A percentile compares a stretch with the other conserved stretches of the same genome.
These are phyloP conservation scores for Hapsidospora chrysogenum DNA, from an alignment of 495 filamentous ascomycete genomes.

Conservation along the genomic window DNA sequence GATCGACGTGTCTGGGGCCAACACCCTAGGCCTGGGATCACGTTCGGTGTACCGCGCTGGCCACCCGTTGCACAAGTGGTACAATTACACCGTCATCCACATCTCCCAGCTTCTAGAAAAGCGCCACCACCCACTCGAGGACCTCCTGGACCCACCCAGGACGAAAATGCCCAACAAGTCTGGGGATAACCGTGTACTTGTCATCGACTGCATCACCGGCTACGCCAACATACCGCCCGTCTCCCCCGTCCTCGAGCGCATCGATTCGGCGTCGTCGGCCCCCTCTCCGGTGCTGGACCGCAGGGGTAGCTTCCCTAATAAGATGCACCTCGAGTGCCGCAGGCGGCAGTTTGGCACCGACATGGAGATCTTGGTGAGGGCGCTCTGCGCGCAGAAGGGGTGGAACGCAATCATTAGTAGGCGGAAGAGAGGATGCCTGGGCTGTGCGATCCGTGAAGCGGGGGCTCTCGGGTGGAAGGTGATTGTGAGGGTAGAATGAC, in stretches of 20 bases:
- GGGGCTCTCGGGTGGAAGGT: conserved; percentile 48
- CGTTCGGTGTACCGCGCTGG: conserved; percentile 15
- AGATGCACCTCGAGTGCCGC: conserved; percentile 31
- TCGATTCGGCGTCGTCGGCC: conserved; percentile 4
- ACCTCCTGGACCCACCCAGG: conserved; percentile 17
- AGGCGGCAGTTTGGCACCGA: conserved; percentile 35
- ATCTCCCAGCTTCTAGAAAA: conserved; percentile 32
- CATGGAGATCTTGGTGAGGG: conserved; percentile 47
- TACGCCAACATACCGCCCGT: conserved; percentile 21
- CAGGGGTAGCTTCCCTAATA: conserved; percentile 10
- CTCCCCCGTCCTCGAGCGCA: conserved; percentile 16
- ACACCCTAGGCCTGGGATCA: not conserved
- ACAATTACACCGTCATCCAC: conserved; percentile 36
- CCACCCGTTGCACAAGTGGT: conserved; percentile 50
- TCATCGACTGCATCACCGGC: conserved; percentile 36
- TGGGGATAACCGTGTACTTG: conserved; percentile 21
- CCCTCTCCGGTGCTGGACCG: conserved; percentile 6
- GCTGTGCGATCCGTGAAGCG: conserved; percentile 55
- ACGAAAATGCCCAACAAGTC: conserved; percentile 11
- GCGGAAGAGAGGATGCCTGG: conserved; percentile 43
- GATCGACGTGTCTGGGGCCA: conserved; percentile 23
- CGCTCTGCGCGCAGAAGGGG: conserved; percentile 52
- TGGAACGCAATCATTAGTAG: conserved; percentile 53
- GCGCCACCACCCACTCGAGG: conserved; percentile 20
- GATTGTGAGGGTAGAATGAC: conserved; percentile 43